These are phyloP conservation scores for Eragrostis nindensis DNA, from an alignment of 176 grass and related monocot genomes.

Conservation along the genomic window DNA sequence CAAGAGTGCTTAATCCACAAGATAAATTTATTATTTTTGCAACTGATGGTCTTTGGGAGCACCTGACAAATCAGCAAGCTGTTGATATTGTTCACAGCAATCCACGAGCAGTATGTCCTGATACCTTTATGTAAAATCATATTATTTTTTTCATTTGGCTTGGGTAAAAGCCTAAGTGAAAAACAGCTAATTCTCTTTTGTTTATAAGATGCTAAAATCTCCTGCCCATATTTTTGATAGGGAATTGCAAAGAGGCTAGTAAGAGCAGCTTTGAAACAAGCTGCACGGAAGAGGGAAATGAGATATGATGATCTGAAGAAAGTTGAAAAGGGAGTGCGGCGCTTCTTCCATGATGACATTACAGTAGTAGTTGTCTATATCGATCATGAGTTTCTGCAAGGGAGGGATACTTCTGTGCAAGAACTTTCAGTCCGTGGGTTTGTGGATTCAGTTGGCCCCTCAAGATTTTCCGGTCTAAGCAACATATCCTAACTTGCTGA, in stretches of 20 bases:
- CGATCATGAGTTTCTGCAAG: conserved; percentile 49
- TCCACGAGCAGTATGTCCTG: conserved; percentile 41
- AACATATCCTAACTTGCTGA: conserved; percentile 31
- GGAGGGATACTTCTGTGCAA: conserved; percentile 37
- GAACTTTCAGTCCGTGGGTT: conserved; percentile 73
- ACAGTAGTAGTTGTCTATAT: conserved; percentile 60
- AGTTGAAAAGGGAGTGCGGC: conserved; percentile 63
- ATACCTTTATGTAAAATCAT: background rate
- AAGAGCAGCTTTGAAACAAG: conserved; percentile 58
- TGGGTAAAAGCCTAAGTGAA: background rate
- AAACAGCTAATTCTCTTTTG: background rate
- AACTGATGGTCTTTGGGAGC: conserved; percentile 83
- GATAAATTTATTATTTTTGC: conserved; percentile 86
- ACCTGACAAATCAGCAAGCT: conserved; percentile 76
- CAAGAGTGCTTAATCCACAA: conserved; percentile 58
- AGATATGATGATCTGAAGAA: conserved; percentile 60
- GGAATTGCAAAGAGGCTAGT: conserved; percentile 67
- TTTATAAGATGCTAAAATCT: background rate
- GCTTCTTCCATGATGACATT: conserved; percentile 70
- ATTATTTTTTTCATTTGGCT: background rate
- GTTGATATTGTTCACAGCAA: conserved; percentile 59
- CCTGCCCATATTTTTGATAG: conserved; percentile 17
- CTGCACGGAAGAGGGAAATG: conserved; percentile 70
- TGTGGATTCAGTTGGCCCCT: conserved; percentile 60
- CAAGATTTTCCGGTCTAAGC: conserved; percentile 50